Base-by-base conservation (phyloP, 179 eudicot genomes). In the Drosera spatulata region DNA sequence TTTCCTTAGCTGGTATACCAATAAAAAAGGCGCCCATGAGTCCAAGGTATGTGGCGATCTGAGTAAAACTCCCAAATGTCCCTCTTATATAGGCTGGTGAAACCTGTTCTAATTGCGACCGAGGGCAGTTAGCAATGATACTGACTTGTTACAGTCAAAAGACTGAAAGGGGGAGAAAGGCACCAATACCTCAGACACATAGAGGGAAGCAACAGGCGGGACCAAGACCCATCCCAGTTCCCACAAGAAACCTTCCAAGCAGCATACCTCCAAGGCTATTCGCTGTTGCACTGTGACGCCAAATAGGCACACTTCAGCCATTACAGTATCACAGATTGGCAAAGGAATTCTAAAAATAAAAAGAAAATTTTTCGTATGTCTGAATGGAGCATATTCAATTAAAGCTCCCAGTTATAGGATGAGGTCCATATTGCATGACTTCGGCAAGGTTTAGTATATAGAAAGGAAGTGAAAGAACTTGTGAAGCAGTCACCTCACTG, bases 211-310 rank as follows among this genome's bases (percentile, higher is more conserved):
- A 70, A 87, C 86, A 71, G 97, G 72, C 40, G 97, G 95, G n/a
- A 62, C 95, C 95, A 69, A 87, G 71, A 68, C 95, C 97, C 95
- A 90, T 84, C 53, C 95, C 97, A 53, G 71, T 73, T 76, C 97
- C 97, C 60, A 90, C 95, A 56, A 83, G 75, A 53, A 90, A 82
- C 70, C 97, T 90, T 60, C 97, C 97, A 41, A 82, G 66, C 77
- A 90, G 95, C 95, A 90, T 90, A 51, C 80, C 83, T n/a, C 62
- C 67, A 55, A 87, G 69, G 61, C 79, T 71, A 54, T 69, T 76
- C 59, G 95, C 48, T 39, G 76, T 68, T 59, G 95, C 97, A 62
- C 97, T 90, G 85, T 61, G 73, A 40, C 47, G 63, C 37, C 33
- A 41, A 63, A 61, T 39, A 41, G n/a, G 58, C 7, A 14, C 12